Percentiles rank a stretch among this genome's conserved stretches.
phyloP scores from a whole-genome alignment of 2,329 filamentous ascomycete species.

The Didymella sp. region DNA sequence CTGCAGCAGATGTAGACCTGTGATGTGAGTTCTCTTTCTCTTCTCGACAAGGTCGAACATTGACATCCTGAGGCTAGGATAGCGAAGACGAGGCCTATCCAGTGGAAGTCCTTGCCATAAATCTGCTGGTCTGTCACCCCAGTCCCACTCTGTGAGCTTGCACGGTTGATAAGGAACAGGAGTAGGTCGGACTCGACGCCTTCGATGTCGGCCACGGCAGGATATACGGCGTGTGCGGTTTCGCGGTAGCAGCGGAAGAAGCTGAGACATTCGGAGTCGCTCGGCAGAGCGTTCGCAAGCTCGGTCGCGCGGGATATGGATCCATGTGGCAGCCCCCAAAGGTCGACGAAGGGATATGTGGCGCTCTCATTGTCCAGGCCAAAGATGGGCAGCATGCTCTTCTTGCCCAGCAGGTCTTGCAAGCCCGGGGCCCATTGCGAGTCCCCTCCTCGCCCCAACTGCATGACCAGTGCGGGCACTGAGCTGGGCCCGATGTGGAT shows the following conservation, averaged over 20 bases:
- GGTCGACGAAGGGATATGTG: slow-evolving; percentile 70
- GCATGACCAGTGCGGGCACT: slow-evolving; percentile 66
- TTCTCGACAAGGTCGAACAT: slow-evolving; percentile 63
- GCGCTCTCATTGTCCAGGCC: slow-evolving; percentile 69
- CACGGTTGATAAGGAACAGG: slow-evolving; percentile 61
- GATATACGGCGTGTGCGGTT: slow-evolving; percentile 66
- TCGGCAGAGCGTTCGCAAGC: slow-evolving; percentile 65
- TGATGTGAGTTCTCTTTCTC: slow-evolving; percentile 67
- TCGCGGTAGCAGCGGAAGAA: slow-evolving; percentile 66
- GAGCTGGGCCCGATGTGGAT: slow-evolving; percentile 68
- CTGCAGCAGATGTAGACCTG: slow-evolving; percentile 71
- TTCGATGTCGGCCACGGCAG: slow-evolving; percentile 64
- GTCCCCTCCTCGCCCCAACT: slow-evolving; percentile 54
- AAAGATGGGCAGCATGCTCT: slow-evolving; percentile 67
- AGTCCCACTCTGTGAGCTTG: slow-evolving; percentile 51
- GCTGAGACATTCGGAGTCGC: slow-evolving; percentile 64
- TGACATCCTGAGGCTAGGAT: slow-evolving; percentile 69
- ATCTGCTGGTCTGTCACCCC: slow-evolving; percentile 61
- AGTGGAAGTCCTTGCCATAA: slow-evolving; percentile 65
- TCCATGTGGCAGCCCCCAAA: slow-evolving; percentile 67
- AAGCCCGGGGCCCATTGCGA: slow-evolving; percentile 58
- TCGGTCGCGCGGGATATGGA: slow-evolving; percentile 64
- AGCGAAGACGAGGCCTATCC: slow-evolving; percentile 67
- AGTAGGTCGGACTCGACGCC: slow-evolving; percentile 63
- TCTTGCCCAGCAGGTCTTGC: slow-evolving; percentile 63